Percentiles rank a stretch among this genome's conserved stretches.
Conservation (phyloP, 306 rosid genomes). For the Inga laurina region DNA sequence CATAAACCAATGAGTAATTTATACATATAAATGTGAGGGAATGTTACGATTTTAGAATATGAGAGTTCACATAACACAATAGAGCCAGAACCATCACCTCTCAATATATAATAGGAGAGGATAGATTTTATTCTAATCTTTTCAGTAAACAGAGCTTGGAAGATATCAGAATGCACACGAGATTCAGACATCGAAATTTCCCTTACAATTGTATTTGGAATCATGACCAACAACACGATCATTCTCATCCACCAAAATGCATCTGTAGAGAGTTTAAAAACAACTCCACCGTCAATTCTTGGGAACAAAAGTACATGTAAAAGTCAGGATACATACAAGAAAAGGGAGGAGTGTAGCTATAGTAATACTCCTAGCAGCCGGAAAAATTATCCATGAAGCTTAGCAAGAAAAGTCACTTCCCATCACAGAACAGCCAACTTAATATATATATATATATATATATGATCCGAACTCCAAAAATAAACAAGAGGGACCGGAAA, state of each 20-base stretch:
- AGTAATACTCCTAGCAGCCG: background rate
- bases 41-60: background rate
- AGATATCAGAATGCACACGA: background rate
- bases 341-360: background rate
- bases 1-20: background rate
- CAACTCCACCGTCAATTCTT: slow-evolving; percentile 4
- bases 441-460: background rate
- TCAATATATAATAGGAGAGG: background rate
- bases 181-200: slow-evolving; percentile 11
- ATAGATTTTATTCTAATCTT: slow-evolving; percentile 6
- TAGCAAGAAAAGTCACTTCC: background rate
- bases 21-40: background rate
- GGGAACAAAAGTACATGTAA: background rate
- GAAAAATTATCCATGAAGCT: slow-evolving; percentile 9
- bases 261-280: slow-evolving; percentile 55
- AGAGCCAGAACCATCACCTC: background rate
- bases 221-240: slow-evolving; percentile 93
- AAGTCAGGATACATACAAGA: background rate
- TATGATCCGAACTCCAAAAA: slow-evolving; percentile 13
- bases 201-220: slow-evolving; percentile 93
- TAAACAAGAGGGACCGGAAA: background rate
- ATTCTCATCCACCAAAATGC: slow-evolving; percentile 98
- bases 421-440: background rate
- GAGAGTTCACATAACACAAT: background rate
- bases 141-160: slow-evolving; percentile 1